These are phyloP conservation scores for Lachnellula occidentalis DNA, from an alignment of 2,329 filamentous ascomycete species.

Conservation along the genomic window DNA sequence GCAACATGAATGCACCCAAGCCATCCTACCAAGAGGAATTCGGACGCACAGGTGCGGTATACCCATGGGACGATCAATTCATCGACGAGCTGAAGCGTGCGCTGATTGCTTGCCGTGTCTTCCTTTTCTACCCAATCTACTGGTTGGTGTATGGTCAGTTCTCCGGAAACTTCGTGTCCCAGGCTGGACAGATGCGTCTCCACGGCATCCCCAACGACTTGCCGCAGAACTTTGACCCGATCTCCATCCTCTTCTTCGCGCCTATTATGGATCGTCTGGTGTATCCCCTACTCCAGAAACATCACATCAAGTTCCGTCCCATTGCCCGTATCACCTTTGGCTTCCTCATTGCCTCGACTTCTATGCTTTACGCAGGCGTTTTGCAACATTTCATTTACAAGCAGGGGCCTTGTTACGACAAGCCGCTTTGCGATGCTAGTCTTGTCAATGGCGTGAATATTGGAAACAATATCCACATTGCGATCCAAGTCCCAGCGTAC, in stretches of 20 bases:
- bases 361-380: slow-evolving; percentile 51
- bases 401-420: slow-evolving; percentile 50
- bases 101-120: slow-evolving; percentile 50
- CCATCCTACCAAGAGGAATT: slow-evolving; percentile 56
- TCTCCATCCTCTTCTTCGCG: slow-evolving; percentile 52
- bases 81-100: slow-evolving; percentile 58
- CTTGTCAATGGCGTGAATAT: slow-evolving; percentile 47
- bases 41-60: slow-evolving; percentile 20
- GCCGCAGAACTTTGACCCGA: slow-evolving; percentile 52
- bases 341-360: slow-evolving; percentile 49
- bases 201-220: slow-evolving; percentile 55
- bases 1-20: slow-evolving; percentile 51
- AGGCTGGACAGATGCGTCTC: slow-evolving; percentile 48
- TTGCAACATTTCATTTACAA: slow-evolving; percentile 56
- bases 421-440: slow-evolving; percentile 40
- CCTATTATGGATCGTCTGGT: slow-evolving; percentile 48
- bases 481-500: slow-evolving; percentile 42
- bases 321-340: slow-evolving; percentile 55
- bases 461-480: slow-evolving; percentile 43
- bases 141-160: slow-evolving; percentile 51
- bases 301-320: slow-evolving; percentile 52
- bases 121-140: slow-evolving; percentile 60
- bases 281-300: slow-evolving; percentile 50
- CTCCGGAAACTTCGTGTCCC: slow-evolving; percentile 57
- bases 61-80: slow-evolving; percentile 54